These are phyloP conservation scores for Colletotrichum tabaci DNA, from an alignment of 2,329 filamentous ascomycete genomes.

Conservation along the genomic window DNA sequence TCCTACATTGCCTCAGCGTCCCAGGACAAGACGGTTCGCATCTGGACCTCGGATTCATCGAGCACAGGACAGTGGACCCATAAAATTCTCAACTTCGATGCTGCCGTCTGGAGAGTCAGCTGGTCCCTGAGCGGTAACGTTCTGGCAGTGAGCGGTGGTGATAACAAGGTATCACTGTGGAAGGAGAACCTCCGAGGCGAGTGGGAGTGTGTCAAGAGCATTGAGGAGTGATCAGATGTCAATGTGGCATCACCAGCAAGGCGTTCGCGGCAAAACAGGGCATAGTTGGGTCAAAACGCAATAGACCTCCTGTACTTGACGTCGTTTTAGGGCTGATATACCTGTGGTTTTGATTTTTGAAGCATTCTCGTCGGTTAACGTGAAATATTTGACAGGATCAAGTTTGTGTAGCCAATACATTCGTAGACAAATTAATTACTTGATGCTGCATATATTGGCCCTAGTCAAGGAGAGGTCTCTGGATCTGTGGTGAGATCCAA, in stretches of 20 bases:
- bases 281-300: conserved; percentile 14
- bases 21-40: conserved; percentile 96
- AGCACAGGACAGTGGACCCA: conserved; percentile 83
- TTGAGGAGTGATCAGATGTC: conserved; percentile 78
- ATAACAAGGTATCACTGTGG: conserved; percentile 98
- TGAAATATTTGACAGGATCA: background rate
- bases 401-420: background rate
- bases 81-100: conserved; percentile 89
- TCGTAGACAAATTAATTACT: no score
- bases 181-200: conserved; percentile 98
- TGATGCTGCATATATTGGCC: background rate
- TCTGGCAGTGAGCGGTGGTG: conserved; percentile 90
- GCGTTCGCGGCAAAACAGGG: conserved; percentile 53
- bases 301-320: conserved; percentile 5
- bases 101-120: conserved; percentile 94
- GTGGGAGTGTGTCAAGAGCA: conserved; percentile 97
- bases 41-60: conserved; percentile 87
- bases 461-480: background rate
- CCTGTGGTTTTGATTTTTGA: background rate
- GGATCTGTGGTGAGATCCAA: background rate
- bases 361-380: background rate
- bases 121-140: conserved; percentile 99
- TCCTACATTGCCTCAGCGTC: conserved; percentile 96
- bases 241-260: conserved; percentile 47
- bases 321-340: background rate